Evolutionary conservation across 352 stramenopile genomes (phyloP), one percentile per base, ranked within the genome.

Genomic region (Phytophthora pinifolia): DNA sequence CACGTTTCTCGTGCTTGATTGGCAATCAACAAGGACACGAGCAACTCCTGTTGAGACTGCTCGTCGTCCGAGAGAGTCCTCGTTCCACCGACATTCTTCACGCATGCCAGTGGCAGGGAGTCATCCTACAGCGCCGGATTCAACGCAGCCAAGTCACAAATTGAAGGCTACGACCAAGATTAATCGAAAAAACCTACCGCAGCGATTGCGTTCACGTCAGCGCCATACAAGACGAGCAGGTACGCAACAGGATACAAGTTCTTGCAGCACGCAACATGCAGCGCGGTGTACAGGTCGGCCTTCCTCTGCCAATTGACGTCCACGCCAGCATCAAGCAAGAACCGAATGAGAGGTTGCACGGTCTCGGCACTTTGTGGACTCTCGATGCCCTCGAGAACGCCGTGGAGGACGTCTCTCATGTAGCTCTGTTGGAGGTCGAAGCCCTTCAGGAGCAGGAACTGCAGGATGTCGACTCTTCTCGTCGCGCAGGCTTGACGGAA

Each of bases 261-360:
- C 41, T 81, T 82, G 38, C 43, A 30, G 54, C 82, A 90, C 18
- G 80, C 80, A 9, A 92, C 43, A 41, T 92, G 82, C 4, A 92
- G 49, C 20, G 76, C 70, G 9, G 82, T 89, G 33, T 63, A 74
- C 22, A 90, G 52, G 29, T 92, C 82, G n/a, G 65, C 63, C 35
- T 70, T 60, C 18, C 82, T 64, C 64, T 92, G 82, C 72, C 75
- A 86, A 56, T 90, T 92, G 52, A 90, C 74, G 20, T 90, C 70
- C 13, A 87, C 64, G 7, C 80, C 76, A 30, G 68, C 63, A 35
- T 89, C 65, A 15, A 92, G 42, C 2, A 91, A 59, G 25, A 88
- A 86, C 10, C 77, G 72, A 32, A 88, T 39, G 5, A 88, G 53
- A 12, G 78, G 67, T 36, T 92, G 80, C 1, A 62, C 59, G 3